phyloP scores from a whole-genome alignment of 768 basidiomycete species.

The Kwoniella europaea region DNA sequence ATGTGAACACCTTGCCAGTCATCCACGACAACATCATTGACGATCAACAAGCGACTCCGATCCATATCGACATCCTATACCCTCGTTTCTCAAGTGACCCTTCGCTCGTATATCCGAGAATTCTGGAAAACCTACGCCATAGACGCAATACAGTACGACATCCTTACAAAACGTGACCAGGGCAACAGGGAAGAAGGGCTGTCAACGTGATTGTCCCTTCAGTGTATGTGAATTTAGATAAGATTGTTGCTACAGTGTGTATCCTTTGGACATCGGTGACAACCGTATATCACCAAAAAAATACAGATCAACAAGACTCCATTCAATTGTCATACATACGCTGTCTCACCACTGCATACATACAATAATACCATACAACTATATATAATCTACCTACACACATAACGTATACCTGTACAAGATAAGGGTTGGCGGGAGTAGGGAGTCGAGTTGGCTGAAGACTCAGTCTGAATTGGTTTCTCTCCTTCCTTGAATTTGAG shows the following conservation, averaged over 20 bases:
- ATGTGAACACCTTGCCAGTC: too few relatives aligned
- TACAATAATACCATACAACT: neutral
- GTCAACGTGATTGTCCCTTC: neutral
- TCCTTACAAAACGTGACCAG: too few relatives aligned
- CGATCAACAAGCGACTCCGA: too few relatives aligned
- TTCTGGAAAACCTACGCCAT: too few relatives aligned
- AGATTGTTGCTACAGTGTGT: neutral
- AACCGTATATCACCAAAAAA: neutral
- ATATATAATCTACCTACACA: neutral
- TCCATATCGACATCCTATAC: too few relatives aligned
- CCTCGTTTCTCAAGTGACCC: too few relatives aligned
- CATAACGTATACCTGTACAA: neutral
- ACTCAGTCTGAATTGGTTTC: neutral
- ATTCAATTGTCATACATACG: neutral
- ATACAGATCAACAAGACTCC: too few relatives aligned
- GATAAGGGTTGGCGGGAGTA: constrained; percentile 1
- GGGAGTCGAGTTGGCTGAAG: neutral
- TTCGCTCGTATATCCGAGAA: too few relatives aligned
- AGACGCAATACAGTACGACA: too few relatives aligned
- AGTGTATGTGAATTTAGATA: neutral
- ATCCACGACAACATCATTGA: too few relatives aligned
- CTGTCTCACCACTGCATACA: neutral
- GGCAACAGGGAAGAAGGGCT: too few relatives aligned
- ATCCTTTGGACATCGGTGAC: neutral
- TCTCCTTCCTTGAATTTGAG: neutral